Evolutionary conservation across 768 basidiomycete species (phyloP), one percentile per base, ranked within the genome.

Genomic region (Collybia mongolica): DNA sequence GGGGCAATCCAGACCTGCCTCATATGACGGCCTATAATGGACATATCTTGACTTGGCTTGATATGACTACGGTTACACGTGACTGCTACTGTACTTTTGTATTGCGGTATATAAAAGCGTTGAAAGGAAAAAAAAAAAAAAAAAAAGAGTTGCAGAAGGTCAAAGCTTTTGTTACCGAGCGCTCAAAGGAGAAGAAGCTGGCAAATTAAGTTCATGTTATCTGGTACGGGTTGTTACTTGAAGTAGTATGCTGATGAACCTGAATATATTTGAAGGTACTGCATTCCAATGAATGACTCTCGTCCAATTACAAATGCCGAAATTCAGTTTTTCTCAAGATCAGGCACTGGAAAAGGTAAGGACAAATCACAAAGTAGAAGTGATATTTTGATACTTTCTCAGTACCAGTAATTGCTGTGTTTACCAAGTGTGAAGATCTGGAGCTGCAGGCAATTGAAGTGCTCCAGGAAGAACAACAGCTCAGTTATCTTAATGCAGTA

Each of bases 371-470:
- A 32, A 18, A 11, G 11, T 32, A 5, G 14, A 32, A 32, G 11
- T 11, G n/a, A n/a, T n/a, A n/a, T n/a, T n/a, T n/a, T n/a, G n/a
- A n/a, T n/a, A n/a, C 7, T 14, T 11, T 12, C 11, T 9, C 24
- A 75, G 73, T 74, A 15, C 72, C 72, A 4, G 65, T 73, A 1
- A 59, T 75, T 24, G 64, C 60, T 0, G 39, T 75, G 26, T 72
- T 74, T 52, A 73, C 69, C 1, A 73, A 73, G 45, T 65, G 65
- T 35, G 72, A 74, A 51, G 64, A 56, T 23, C 46, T 70, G 11
- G 14, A 14, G 11, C 7, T 32, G 9, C 32, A 32, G 14, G 32
- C 32, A 2, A 32, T 32, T 12, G 9, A 14, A 14, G 14, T 42
- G 19, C 46, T 61, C 4, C 12, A 44, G 39, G 38, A 44, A n/a